Conservation (phyloP, 352 stramenopile genomes). For the Pelagophyceae sp. region DNA sequence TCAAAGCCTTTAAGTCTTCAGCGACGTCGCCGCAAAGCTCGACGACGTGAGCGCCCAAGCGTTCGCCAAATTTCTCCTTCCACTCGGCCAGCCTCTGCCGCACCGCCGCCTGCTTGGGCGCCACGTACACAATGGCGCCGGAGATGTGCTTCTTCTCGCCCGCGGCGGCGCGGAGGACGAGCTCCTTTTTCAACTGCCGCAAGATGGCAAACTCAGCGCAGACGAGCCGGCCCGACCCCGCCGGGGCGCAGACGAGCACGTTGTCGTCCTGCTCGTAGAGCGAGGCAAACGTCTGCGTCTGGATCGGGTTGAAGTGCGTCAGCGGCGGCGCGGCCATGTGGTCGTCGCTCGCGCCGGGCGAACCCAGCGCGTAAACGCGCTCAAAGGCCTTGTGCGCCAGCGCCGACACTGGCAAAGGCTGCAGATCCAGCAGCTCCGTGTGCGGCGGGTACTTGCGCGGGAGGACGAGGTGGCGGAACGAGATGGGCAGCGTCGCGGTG, state of each 20-base stretch:
- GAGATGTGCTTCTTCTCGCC: background rate
- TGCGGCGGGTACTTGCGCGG: slow-evolving; percentile 94
- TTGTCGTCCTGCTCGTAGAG: slow-evolving; percentile 90
- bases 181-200: slow-evolving; percentile 62
- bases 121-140: slow-evolving; percentile 79
- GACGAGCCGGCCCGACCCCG: slow-evolving; percentile 84
- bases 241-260: slow-evolving; percentile 83
- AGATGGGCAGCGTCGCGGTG: slow-evolving; percentile 86
- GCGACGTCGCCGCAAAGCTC: slow-evolving; percentile 84
- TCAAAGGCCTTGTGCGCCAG: slow-evolving; percentile 52
- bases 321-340: slow-evolving; percentile 45
- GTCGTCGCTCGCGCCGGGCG: background rate
- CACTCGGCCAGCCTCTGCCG: slow-evolving; percentile 58
- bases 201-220: slow-evolving; percentile 91
- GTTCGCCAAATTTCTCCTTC: slow-evolving; percentile 57
- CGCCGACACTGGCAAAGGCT: slow-evolving; percentile 83
- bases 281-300: slow-evolving; percentile 92
- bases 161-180: background rate
- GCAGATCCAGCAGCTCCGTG: slow-evolving; percentile 94
- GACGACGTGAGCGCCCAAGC: slow-evolving; percentile 67
- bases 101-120: slow-evolving; percentile 68
- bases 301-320: slow-evolving; percentile 93
- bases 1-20: slow-evolving; percentile 80
- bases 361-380: slow-evolving; percentile 40
- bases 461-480: slow-evolving; percentile 96